These are phyloP conservation scores for Colletotrichum viniferum DNA, from an alignment of 2,329 filamentous ascomycete genomes.

Conservation along the genomic window DNA sequence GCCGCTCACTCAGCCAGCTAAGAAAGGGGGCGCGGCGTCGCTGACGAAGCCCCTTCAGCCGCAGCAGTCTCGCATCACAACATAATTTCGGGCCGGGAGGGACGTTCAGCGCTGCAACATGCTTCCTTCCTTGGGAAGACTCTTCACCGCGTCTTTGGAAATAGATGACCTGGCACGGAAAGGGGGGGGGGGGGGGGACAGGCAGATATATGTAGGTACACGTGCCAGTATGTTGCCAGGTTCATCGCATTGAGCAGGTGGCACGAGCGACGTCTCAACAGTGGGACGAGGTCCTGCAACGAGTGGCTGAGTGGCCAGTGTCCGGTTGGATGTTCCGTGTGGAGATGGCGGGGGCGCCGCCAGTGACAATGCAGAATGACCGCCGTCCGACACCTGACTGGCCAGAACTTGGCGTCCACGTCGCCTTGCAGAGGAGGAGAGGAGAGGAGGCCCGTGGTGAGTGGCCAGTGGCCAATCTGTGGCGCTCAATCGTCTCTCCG, in stretches of 20 bases:
- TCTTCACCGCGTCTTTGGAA: neutral
- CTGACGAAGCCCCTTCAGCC: neutral
- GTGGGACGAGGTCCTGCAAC: constrained; percentile 14
- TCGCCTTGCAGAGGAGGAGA: neutral
- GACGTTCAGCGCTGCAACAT: neutral
- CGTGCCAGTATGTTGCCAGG: neutral
- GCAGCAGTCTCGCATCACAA: neutral
- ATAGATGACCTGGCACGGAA: neutral
- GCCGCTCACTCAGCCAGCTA: neutral
- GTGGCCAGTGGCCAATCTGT: neutral
- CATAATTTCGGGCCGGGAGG: neutral
- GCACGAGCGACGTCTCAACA: constrained; percentile 12
- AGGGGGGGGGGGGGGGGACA: neutral
- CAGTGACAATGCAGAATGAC: neutral
- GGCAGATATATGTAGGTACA: neutral
- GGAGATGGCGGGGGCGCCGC: neutral
- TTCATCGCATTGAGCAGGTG: constrained; percentile 17
- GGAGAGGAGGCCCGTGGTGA: neutral
- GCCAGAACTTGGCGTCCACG: neutral
- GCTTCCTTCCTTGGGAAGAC: neutral
- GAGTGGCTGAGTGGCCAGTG: neutral
- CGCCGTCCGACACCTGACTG: neutral
- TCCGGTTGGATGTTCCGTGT: neutral
- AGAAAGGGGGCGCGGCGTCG: neutral
- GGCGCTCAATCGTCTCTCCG: neutral